These are phyloP conservation scores for Nitzschia sp. DNA, from an alignment of 108 stramenopile genomes.

Conservation along the genomic window DNA sequence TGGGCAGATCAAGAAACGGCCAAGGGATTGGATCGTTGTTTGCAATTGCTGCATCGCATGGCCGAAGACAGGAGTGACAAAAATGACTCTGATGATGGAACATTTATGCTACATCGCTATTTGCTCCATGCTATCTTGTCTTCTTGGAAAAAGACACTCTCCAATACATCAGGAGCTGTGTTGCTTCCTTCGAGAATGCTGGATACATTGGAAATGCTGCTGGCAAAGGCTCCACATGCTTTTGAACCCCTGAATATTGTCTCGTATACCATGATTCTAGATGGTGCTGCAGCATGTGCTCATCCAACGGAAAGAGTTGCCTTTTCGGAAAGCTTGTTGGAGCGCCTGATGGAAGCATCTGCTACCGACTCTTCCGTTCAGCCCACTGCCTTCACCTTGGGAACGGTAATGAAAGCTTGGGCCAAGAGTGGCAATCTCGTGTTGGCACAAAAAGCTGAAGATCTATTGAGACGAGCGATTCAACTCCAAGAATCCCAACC, in stretches of 20 bases:
- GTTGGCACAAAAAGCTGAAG: slow-evolving; percentile 22
- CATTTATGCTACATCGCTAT: slow-evolving; percentile 18
- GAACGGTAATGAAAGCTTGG: slow-evolving; percentile 24
- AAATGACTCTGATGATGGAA: neutral
- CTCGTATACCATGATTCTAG: slow-evolving; percentile 36
- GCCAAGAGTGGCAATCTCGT: slow-evolving; percentile 15
- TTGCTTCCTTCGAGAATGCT: slow-evolving; percentile 27
- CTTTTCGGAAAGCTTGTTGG: slow-evolving; percentile 27
- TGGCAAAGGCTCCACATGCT: neutral
- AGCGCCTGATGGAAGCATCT: slow-evolving; percentile 17
- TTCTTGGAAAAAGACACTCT: slow-evolving; percentile 19
- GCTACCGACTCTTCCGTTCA: neutral
- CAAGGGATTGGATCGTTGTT: neutral
- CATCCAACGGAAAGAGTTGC: slow-evolving; percentile 19
- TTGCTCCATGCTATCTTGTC: slow-evolving; percentile 26
- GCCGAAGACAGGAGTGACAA: slow-evolving; percentile 11
- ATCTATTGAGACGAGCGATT: slow-evolving; percentile 12
- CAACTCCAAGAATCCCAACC: neutral
- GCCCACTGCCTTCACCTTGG: slow-evolving; percentile 34
- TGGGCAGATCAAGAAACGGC: slow-evolving; percentile 7
- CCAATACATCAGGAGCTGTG: neutral
- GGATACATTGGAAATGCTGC: slow-evolving; percentile 10
- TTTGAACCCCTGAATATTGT: slow-evolving; percentile 31
- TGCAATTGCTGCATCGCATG: slow-evolving; percentile 28
- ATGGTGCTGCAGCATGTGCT: slow-evolving; percentile 24